Conservation (phyloP, 768 basidiomycete species). For the Rhizopogon salebrosus region DNA sequence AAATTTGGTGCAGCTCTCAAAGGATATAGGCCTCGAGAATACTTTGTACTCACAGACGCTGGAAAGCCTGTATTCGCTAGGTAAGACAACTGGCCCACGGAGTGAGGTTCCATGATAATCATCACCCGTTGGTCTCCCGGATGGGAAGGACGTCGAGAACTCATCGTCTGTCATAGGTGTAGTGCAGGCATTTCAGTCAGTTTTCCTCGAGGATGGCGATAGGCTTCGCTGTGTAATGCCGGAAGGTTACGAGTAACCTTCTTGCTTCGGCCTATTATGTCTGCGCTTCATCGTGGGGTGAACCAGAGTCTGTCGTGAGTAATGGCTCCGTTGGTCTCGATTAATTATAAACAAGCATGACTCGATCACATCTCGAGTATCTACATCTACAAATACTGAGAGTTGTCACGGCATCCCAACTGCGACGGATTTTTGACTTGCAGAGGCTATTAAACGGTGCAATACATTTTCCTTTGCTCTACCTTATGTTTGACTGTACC, state of each 20-base stretch:
- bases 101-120: not conserved
- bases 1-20: not conserved
- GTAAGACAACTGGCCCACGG: slow-evolving; percentile 33
- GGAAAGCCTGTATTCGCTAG: slow-evolving; percentile 97
- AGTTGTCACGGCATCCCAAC: slow-evolving; percentile 80
- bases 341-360: slow-evolving; percentile 59
- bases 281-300: slow-evolving; percentile 88
- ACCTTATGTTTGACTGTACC: not conserved
- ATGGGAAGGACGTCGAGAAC: slow-evolving; percentile 54
- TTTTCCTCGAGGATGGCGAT: slow-evolving; percentile 91
- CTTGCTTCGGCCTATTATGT: slow-evolving; percentile 85
- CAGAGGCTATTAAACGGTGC: slow-evolving; percentile 65
- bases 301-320: slow-evolving; percentile 93
- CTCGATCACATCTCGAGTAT: slow-evolving; percentile 90
- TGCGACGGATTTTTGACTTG: slow-evolving; percentile 86
- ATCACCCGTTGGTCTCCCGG: slow-evolving; percentile 37
- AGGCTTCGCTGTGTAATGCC: slow-evolving; percentile 76
- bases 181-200: slow-evolving; percentile 92
- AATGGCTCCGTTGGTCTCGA: not conserved
- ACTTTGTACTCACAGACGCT: slow-evolving; percentile 90
- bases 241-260: slow-evolving; percentile 84
- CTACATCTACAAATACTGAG: slow-evolving; percentile 91
- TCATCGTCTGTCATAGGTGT: slow-evolving; percentile 82
- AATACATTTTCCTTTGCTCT: not conserved
- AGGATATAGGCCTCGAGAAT: slow-evolving; percentile 54